Evolutionary conservation across 2,329 filamentous ascomycete species (phyloP), one percentile per base, ranked within the genome.

Genomic region (Colletotrichum coccodes): DNA sequence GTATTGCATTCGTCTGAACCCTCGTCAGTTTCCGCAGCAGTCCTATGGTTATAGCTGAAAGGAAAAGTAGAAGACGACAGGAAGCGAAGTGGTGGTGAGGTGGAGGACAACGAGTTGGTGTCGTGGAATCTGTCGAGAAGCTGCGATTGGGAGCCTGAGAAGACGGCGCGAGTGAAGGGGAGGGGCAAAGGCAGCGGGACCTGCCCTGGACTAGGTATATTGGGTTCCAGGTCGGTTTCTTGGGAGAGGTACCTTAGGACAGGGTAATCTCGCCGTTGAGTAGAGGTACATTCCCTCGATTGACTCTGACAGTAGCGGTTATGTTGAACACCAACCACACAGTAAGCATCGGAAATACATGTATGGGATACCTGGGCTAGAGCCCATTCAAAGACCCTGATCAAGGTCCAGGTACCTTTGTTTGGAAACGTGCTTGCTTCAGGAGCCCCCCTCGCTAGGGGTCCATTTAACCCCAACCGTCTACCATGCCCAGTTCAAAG

Each of bases 391-490:
- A 26, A 42, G 34, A 64, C n/a, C 30, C 26, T 32, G 21, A 23
- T 18, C 46, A 36, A 60, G 56, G 62, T 65, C 56, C 8, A 46
- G 62, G 47, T 53, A 60, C 62, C 62, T 65, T 60, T 21, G 38
- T 36, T 63, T 67, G 64, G 59, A 67, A 63, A 63, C 64, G 64
- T 50, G 59, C 59, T 57, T 63, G 64, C 49, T 63, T 67, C 59
- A 57, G n/a, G 26, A 63, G 36, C 21, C 54, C 38, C 18, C 23
- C 47, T 3, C 53, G 47, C 63, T 40, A 61, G 42, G 40, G 60
- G 60, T 18, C 60, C 60, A 63, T 32, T 28, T n/a, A 47, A 32
- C 32, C 30, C 26, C 34, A 28, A 40, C 57, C 28, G 18, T 36
- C 56, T 40, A 44, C 28, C 40, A 59, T 16, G 16, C 26, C 30